phyloP scores from a whole-genome alignment of 1,284 basidiomycete genomes.

The Leccinum holopus region DNA sequence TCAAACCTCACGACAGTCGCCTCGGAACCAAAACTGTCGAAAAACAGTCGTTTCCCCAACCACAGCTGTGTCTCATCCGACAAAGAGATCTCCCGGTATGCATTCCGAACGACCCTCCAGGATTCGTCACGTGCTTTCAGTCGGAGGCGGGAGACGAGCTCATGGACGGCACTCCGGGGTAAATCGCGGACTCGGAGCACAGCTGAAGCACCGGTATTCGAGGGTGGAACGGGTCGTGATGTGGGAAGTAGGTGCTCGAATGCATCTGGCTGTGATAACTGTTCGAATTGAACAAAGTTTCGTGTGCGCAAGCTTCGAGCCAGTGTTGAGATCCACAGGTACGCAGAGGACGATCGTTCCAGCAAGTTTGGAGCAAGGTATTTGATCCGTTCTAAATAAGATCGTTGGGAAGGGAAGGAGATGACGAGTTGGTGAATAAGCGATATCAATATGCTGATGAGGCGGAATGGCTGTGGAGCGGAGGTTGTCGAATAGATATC shows the following conservation, averaged over 20 bases:
- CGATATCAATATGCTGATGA: conserved; percentile 42
- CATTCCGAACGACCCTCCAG: conserved; percentile 60
- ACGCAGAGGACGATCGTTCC: conserved; percentile 34
- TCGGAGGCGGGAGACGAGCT: conserved; percentile 48
- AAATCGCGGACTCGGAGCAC: conserved; percentile 27
- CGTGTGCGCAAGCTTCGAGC: conserved; percentile 47
- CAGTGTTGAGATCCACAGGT: conserved; percentile 49
- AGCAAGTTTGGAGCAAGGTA: conserved; percentile 42
- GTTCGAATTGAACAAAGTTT: conserved; percentile 53
- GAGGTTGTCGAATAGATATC: conserved; percentile 39
- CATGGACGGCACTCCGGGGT: conserved; percentile 42
- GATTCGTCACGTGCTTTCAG: conserved; percentile 49
- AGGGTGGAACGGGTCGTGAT: conserved; percentile 7
- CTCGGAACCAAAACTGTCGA: conserved; percentile 38
- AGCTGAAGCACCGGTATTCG: background rate
- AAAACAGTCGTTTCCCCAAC: conserved; percentile 48
- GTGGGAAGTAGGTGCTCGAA: conserved; percentile 24
- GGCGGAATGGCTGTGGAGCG: conserved; percentile 28
- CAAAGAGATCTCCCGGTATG: conserved; percentile 61
- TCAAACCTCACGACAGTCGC: conserved; percentile 23
- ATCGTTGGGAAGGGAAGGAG: conserved; percentile 58
- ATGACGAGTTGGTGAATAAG: conserved; percentile 55
- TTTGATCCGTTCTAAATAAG: conserved; percentile 48
- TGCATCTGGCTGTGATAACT: conserved; percentile 38
- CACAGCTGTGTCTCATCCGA: conserved; percentile 45